phyloP scores from a whole-genome alignment of 129 eudicot genomes.

The Pseudognaphalium luteoalbum region DNA sequence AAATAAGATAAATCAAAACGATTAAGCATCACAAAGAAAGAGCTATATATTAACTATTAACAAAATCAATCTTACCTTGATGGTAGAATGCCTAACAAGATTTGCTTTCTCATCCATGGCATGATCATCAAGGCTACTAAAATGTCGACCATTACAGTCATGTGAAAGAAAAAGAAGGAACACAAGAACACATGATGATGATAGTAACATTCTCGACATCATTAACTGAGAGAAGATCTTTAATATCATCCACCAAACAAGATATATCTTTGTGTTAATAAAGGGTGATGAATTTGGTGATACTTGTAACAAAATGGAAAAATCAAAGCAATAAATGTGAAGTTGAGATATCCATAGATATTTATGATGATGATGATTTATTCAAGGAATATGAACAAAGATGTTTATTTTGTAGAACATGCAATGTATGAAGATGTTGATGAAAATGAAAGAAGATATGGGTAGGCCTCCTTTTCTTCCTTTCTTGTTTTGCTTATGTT shows the following conservation, averaged over 20 bases:
- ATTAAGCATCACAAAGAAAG: conserved; percentile 5
- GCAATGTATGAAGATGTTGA: conserved; percentile 47
- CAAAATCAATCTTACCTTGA: conserved; percentile 31
- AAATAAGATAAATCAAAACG: not conserved
- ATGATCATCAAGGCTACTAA: conserved; percentile 25
- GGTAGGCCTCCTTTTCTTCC: conserved; percentile 39
- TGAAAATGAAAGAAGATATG: conserved; percentile 46
- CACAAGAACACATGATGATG: conserved; percentile 35
- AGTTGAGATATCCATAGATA: not conserved
- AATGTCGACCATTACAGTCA: conserved; percentile 44
- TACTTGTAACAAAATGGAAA: conserved; percentile 30
- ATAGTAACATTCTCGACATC: conserved; percentile 47
- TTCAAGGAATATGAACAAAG: too few relatives aligned
- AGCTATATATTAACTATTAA: not conserved
- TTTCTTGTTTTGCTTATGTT: conserved; percentile 15
- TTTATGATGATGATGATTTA: too few relatives aligned
- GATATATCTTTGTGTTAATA: not conserved
- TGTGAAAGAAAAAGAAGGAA: conserved; percentile 41
- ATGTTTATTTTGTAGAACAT: conserved; percentile 41
- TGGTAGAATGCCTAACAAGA: conserved; percentile 30
- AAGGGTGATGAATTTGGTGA: conserved; percentile 29
- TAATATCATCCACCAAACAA: conserved; percentile 22
- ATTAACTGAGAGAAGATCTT: conserved; percentile 17
- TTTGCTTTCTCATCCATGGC: conserved; percentile 20
- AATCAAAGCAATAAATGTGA: conserved; percentile 53